A percentile compares a stretch with the other conserved stretches of the same genome.
phyloP scores from a whole-genome alignment of 306 rosid genomes.

The Comarum palustre region DNA sequence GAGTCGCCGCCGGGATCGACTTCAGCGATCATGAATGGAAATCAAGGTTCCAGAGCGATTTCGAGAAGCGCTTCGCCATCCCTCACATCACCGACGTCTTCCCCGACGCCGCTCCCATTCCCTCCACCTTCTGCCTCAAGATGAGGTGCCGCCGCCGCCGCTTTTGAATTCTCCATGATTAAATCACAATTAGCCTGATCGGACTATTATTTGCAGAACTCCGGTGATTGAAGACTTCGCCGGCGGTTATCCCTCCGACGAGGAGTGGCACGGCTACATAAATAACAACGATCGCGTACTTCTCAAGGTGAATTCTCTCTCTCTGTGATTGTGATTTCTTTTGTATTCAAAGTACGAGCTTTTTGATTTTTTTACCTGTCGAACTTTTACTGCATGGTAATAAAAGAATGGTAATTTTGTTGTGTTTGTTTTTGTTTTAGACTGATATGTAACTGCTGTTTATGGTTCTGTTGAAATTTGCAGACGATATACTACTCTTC shows the following conservation, averaged over 20 bases:
- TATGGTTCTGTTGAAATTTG: slow-evolving; percentile 31
- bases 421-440: not conserved
- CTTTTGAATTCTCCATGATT: not conserved
- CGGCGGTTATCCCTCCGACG: slow-evolving; percentile 72
- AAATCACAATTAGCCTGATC: not conserved
- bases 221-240: slow-evolving; percentile 58
- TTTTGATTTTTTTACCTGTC: not conserved
- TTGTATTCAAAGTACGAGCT: not conserved
- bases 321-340: not conserved
- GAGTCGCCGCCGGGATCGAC: slow-evolving; percentile 47
- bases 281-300: slow-evolving; percentile 89
- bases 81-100: slow-evolving; percentile 80
- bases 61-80: slow-evolving; percentile 66
- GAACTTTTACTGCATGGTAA: not conserved
- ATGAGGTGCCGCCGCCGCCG: slow-evolving; percentile 59
- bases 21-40: slow-evolving; percentile 87
- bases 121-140: slow-evolving; percentile 91
- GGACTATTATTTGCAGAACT: slow-evolving; percentile 47
- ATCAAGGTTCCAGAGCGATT: slow-evolving; percentile 64
- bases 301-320: slow-evolving; percentile 56
- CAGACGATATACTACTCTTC: slow-evolving; percentile 90
- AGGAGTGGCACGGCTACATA: slow-evolving; percentile 95
- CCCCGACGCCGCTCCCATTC: slow-evolving; percentile 57
- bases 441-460: not conserved
- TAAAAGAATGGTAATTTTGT: not conserved